Conservation (phyloP, 192 early-diverging fungal genomes). For the Coemansia interrupta region DNA sequence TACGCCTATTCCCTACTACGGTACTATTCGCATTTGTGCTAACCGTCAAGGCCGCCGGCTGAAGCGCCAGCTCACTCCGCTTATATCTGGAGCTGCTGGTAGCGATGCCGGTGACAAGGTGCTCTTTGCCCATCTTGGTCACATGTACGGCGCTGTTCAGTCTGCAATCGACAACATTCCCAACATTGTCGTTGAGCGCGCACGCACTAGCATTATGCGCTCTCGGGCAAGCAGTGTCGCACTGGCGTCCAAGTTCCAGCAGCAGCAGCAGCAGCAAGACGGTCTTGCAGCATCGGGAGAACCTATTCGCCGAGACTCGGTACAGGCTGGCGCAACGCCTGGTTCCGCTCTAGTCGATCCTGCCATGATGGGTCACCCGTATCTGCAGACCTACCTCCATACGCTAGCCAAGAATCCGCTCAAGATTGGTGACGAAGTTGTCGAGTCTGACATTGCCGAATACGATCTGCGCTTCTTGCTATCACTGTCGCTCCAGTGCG, state of each 20-base stretch:
- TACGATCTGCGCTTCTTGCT: constrained; percentile 50
- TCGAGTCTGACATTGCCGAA: constrained; percentile 39
- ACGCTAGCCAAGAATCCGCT: constrained; percentile 34
- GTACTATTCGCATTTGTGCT: constrained; percentile 57
- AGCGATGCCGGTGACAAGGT: constrained; percentile 25
- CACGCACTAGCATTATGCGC: constrained; percentile 41
- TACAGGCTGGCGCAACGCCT: constrained; percentile 1
- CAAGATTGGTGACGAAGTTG: constrained; percentile 51
- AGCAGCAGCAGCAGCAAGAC: constrained; percentile 12
- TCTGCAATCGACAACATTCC: constrained; percentile 28
- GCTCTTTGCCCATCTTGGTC: constrained; percentile 44
- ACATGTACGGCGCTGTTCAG: constrained; percentile 37
- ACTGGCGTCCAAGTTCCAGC: constrained; percentile 38
- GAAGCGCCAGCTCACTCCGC: constrained; percentile 19
- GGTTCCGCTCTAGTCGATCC: constrained; percentile 19
- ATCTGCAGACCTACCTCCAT: constrained; percentile 31
- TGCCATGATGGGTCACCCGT: constrained; percentile 35
- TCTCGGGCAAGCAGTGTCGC: constrained; percentile 50
- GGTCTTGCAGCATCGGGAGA: neutral
- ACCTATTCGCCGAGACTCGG: constrained; percentile 13
- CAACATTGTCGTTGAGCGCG: constrained; percentile 33
- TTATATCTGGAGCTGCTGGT: constrained; percentile 10
- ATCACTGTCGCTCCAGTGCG: constrained; percentile 48
- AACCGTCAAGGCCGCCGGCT: constrained; percentile 26
- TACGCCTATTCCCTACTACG: constrained; percentile 59